These are phyloP conservation scores for Termitomyces sp. DNA, from an alignment of 1,284 basidiomycete species.

Conservation along the genomic window DNA sequence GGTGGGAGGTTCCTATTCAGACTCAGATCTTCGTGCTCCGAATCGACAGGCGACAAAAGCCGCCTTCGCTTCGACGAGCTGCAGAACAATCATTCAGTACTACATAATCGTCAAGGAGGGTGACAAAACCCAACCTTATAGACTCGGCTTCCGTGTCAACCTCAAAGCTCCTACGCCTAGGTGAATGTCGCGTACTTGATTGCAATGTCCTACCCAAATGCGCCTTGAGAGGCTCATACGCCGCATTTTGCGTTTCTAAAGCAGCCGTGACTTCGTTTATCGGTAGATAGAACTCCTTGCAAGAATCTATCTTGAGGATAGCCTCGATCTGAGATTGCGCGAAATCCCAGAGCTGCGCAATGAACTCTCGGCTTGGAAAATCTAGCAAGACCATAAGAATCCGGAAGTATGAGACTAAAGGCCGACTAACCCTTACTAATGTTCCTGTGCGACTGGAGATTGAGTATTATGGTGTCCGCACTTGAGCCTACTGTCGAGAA, in stretches of 20 bases:
- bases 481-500: slow-evolving; percentile 28
- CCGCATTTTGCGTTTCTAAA: slow-evolving; percentile 25
- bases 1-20: slow-evolving; percentile 33
- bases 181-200: slow-evolving; percentile 35
- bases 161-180: slow-evolving; percentile 33
- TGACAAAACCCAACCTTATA: slow-evolving; percentile 24
- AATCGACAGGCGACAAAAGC: slow-evolving; percentile 29
- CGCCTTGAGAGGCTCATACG: slow-evolving; percentile 27
- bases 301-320: slow-evolving; percentile 18
- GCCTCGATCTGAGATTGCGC: slow-evolving; percentile 32
- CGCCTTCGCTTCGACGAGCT: slow-evolving; percentile 39
- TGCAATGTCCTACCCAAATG: slow-evolving; percentile 32
- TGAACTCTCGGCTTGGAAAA: slow-evolving; percentile 48
- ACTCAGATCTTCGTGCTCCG: slow-evolving; percentile 16
- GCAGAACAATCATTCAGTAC: slow-evolving; percentile 2
- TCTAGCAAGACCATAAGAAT: slow-evolving; percentile 28
- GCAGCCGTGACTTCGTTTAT: slow-evolving; percentile 27
- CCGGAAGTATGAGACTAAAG: background rate
- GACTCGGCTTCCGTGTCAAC: slow-evolving; percentile 28
- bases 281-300: slow-evolving; percentile 24
- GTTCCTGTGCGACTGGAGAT: slow-evolving; percentile 45
- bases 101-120: background rate
- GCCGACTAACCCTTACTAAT: slow-evolving; percentile 44
- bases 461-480: slow-evolving; percentile 33
- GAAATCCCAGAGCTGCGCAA: slow-evolving; percentile 44